These are phyloP conservation scores for Coelastrella sp. DNA, from an alignment of 139 green algal genomes.

Conservation along the genomic window DNA sequence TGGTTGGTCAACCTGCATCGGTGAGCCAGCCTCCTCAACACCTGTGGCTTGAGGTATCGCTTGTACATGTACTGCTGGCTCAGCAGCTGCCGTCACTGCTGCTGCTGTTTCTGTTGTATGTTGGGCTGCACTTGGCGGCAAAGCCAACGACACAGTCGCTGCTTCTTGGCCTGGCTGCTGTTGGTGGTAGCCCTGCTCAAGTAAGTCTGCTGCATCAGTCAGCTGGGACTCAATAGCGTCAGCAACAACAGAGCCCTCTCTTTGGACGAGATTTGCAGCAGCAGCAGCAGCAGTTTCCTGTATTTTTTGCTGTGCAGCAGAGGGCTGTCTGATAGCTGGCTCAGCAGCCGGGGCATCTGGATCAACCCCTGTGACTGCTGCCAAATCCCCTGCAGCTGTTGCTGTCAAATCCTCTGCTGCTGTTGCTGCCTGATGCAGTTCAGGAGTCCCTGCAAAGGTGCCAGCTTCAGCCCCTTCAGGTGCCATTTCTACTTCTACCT, in stretches of 20 bases:
- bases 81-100: not conserved
- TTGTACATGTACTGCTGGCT: not conserved
- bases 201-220: no score
- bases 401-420: not conserved
- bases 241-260: no score
- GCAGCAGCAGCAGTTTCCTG: not conserved
- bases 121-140: no score
- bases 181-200: no score
- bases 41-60: not conserved
- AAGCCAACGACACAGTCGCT: no score
- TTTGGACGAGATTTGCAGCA: not conserved
- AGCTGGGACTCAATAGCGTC: no score
- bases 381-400: not conserved
- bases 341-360: no score
- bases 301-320: not conserved
- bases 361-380: not conserved
- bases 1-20: not conserved
- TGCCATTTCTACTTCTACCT: not conserved
- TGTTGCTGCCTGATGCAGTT: not conserved
- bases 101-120: not conserved
- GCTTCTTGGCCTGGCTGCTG: no score
- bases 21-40: not conserved
- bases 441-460: not conserved
- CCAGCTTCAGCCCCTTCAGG: constrained; percentile 3
- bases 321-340: not conserved